phyloP scores from a whole-genome alignment of 148 eudicot genomes.

The Polygonum aviculare region DNA sequence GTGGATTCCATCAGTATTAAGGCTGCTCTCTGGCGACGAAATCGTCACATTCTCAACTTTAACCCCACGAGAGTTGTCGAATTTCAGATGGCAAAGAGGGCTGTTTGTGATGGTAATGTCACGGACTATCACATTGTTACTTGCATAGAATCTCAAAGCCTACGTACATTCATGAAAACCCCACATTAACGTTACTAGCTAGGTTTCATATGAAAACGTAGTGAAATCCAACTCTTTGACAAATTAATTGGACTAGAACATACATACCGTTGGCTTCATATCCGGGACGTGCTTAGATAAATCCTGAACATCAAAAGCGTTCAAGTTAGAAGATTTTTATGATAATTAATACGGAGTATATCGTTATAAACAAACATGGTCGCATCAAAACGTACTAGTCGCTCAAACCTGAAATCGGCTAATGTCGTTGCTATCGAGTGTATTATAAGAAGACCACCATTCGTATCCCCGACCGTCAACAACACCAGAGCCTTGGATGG shows the following conservation, averaged over 20 bases:
- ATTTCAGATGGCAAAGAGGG: slow-evolving; percentile 77
- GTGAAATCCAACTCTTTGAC: not conserved
- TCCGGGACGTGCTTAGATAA: slow-evolving; percentile 25
- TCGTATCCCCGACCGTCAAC: slow-evolving; percentile 70
- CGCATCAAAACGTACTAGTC: not conserved
- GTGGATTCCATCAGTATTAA: slow-evolving; percentile 86
- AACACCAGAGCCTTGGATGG: slow-evolving; percentile 62
- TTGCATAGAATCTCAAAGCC: slow-evolving; percentile 67
- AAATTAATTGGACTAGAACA: slow-evolving; percentile 3
- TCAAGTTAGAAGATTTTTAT: not conserved
- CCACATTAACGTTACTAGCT: not conserved
- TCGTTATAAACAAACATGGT: too few relatives aligned
- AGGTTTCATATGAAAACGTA: not conserved
- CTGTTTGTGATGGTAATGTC: slow-evolving; percentile 58
- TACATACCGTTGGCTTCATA: slow-evolving; percentile 59
- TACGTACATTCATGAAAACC: slow-evolving; percentile 30
- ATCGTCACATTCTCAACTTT: slow-evolving; percentile 50
- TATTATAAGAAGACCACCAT: slow-evolving; percentile 46
- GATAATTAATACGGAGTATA: too few relatives aligned
- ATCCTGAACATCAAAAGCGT: slow-evolving; percentile 20
- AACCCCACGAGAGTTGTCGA: slow-evolving; percentile 53
- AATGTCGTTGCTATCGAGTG: not conserved
- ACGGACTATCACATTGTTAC: slow-evolving; percentile 48
- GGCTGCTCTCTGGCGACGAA: slow-evolving; percentile 65
- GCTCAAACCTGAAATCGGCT: not conserved